phyloP scores from a whole-genome alignment of 495 filamentous ascomycete species.

The Chaetomium tenue region DNA sequence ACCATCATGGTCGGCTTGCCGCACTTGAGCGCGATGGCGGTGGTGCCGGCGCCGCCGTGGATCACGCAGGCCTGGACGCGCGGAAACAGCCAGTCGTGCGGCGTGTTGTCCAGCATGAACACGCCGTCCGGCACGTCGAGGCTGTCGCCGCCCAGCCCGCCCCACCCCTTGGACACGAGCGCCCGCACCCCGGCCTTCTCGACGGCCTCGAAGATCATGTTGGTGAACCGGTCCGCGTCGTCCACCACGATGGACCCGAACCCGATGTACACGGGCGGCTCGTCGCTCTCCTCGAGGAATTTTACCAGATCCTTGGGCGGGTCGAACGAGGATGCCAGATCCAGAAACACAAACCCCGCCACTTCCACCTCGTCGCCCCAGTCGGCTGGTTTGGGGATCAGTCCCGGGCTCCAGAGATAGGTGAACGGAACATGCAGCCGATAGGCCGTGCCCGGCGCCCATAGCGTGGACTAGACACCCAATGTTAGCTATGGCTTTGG shows the following conservation, averaged over 20 bases:
- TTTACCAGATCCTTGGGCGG: constrained; percentile 60
- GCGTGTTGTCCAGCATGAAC: constrained; percentile 63
- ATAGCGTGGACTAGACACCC: constrained; percentile 48
- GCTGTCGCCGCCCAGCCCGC: constrained; percentile 57
- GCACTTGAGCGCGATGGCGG: constrained; percentile 62
- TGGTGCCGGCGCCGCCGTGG: constrained; percentile 66
- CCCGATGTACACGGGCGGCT: constrained; percentile 61
- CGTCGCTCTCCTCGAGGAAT: constrained; percentile 62
- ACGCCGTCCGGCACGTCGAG: constrained; percentile 56
- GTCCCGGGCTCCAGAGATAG: constrained; percentile 76
- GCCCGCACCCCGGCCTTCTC: constrained; percentile 58
- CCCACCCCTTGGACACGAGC: constrained; percentile 66
- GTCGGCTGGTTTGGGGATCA: constrained; percentile 77
- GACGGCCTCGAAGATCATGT: constrained; percentile 62
- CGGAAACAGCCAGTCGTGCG: constrained; percentile 69
- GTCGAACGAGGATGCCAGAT: constrained; percentile 60
- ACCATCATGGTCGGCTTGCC: constrained; percentile 66
- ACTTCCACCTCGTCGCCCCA: constrained; percentile 71
- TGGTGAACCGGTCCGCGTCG: constrained; percentile 59
- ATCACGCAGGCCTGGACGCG: constrained; percentile 59
- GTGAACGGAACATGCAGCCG: constrained; percentile 70
- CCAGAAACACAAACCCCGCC: constrained; percentile 72
- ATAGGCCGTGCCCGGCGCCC: constrained; percentile 63
- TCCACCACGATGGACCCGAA: constrained; percentile 71
- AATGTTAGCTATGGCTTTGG: no score